phyloP scores from a whole-genome alignment of 2,329 filamentous ascomycete genomes.

The Exophiala spinifera region DNA sequence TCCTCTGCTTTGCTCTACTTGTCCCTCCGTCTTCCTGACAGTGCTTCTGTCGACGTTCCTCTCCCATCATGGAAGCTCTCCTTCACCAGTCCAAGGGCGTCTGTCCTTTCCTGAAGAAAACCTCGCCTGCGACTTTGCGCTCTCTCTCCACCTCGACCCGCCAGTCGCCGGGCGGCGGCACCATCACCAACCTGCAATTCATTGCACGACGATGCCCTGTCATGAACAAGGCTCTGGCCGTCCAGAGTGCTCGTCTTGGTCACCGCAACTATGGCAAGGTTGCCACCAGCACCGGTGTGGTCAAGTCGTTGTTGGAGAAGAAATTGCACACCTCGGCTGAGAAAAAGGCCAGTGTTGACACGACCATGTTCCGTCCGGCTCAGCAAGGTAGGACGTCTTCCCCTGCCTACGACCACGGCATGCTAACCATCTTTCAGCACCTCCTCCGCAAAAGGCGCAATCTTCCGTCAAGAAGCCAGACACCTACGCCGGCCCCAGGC shows the following conservation, averaged over 20 bases:
- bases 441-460: constrained; percentile 17
- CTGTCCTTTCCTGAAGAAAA: constrained; percentile 96
- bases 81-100: constrained; percentile 93
- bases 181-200: constrained; percentile 95
- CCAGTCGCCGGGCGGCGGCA: constrained; percentile 74
- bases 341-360: constrained; percentile 75
- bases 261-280: constrained; percentile 30
- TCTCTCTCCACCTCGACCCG: constrained; percentile 70
- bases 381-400: constrained; percentile 44
- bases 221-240: constrained; percentile 95
- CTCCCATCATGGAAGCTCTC: constrained; percentile 74
- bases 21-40: not conserved
- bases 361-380: constrained; percentile 50
- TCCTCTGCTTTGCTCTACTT: not conserved
- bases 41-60: not conserved
- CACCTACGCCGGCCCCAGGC: constrained; percentile 42
- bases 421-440: constrained; percentile 18
- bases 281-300: constrained; percentile 36
- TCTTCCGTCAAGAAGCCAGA: constrained; percentile 18
- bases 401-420: not conserved
- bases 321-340: constrained; percentile 73
- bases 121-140: constrained; percentile 85
- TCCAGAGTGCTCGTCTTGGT: constrained; percentile 59
- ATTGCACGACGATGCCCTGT: constrained; percentile 93
- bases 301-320: constrained; percentile 42